Evolutionary conservation across 2,329 filamentous ascomycete species (phyloP).

Genomic region (Rhynchosporium secalis): DNA sequence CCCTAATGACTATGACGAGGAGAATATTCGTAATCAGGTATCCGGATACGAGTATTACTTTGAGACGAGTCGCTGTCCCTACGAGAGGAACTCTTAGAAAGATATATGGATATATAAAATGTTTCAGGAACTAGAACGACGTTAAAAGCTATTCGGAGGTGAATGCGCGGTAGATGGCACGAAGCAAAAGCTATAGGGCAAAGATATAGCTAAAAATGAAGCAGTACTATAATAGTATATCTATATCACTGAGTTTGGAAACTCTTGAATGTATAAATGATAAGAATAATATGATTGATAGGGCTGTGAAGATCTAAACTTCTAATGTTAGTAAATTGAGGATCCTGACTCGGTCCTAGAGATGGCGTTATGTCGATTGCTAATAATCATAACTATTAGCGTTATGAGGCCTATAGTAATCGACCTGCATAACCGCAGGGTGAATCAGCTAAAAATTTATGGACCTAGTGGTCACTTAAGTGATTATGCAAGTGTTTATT

Average conservation of each 20-base stretch:
- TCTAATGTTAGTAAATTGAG: background rate
- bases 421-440: background rate
- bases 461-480: background rate
- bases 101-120: conserved; percentile 20
- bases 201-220: conserved; percentile 20
- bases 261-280: background rate
- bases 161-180: conserved; percentile 12
- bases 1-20: conserved; percentile 12
- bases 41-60: conserved; percentile 3
- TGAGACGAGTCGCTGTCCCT: conserved; percentile 17
- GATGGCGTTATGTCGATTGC: background rate
- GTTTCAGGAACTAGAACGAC: conserved; percentile 13
- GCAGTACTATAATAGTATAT: conserved; percentile 18
- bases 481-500: conserved; percentile 1
- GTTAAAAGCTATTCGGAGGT: background rate
- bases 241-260: conserved; percentile 17
- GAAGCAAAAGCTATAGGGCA: conserved; percentile 21
- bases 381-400: background rate
- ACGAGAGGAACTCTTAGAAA: conserved; percentile 19
- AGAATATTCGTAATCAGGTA: conserved; percentile 10
- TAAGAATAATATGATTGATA: background rate
- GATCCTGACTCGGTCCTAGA: background rate
- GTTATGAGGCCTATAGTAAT: background rate
- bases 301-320: background rate
- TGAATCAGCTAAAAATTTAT: background rate